Conservation (phyloP, 176 grass and related monocot species). For the Aegilops tauschii region DNA sequence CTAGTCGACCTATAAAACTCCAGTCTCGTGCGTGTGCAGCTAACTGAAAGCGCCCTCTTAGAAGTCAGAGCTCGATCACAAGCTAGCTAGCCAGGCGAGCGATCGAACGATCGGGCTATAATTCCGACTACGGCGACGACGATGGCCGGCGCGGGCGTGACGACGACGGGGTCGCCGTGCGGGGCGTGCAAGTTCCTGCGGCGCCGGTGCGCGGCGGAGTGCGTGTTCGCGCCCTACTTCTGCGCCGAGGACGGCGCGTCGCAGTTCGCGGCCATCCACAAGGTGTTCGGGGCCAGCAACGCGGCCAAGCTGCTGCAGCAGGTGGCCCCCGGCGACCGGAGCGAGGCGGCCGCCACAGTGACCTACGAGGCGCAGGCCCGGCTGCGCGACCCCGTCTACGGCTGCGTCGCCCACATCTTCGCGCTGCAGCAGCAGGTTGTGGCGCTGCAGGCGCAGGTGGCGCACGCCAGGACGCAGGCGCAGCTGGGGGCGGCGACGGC, state of each 20-base stretch:
- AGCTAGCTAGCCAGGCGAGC: not conserved
- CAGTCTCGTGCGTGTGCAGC: not conserved
- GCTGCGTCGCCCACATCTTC: constrained; percentile 93
- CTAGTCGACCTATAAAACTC: constrained; percentile 28
- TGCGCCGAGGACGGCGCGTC: constrained; percentile 81
- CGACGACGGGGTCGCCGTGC: constrained; percentile 66
- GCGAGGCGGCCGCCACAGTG: constrained; percentile 82
- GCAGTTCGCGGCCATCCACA: constrained; percentile 93
- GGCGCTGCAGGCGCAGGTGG: constrained; percentile 28
- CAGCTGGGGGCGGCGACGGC: not conserved
- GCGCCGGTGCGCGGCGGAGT: constrained; percentile 75
- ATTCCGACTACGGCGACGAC: not conserved
- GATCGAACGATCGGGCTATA: too few species aligned
- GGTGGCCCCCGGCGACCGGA: constrained; percentile 54
- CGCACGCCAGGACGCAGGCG: constrained; percentile 25
- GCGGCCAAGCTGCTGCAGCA: constrained; percentile 93
- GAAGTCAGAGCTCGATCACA: not conserved
- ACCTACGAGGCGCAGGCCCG: constrained; percentile 90
- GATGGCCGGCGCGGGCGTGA: constrained; percentile 12
- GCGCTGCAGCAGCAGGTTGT: constrained; percentile 71
- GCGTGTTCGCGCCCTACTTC: constrained; percentile 93
- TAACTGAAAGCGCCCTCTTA: not conserved
- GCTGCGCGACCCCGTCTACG: constrained; percentile 85
- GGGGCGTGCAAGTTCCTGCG: constrained; percentile 96
- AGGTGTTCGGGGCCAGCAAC: constrained; percentile 97